phyloP scores from a whole-genome alignment of 495 filamentous ascomycete genomes.

The Xylaria palmicola region DNA sequence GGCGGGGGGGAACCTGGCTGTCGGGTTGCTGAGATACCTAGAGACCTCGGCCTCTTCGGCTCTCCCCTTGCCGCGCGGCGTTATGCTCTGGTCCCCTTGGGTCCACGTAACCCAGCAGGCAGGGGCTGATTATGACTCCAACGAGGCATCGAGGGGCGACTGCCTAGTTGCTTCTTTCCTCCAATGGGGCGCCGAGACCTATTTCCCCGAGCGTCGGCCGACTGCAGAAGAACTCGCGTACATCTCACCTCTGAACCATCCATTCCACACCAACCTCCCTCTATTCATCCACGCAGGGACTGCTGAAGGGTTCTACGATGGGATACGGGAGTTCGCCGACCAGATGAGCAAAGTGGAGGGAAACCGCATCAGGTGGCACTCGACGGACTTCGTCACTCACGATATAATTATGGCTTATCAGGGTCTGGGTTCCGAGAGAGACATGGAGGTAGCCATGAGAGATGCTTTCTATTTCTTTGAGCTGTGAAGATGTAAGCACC shows the following conservation, averaged over 20 bases:
- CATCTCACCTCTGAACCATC: conserved; percentile 21
- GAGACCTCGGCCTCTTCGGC: not conserved
- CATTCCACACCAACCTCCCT: conserved; percentile 14
- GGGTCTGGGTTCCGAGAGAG: not conserved
- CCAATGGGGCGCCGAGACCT: conserved; percentile 20
- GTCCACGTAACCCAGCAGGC: conserved; percentile 16
- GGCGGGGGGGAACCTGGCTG: conserved; percentile 16
- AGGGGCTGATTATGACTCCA: not conserved
- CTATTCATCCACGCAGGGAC: conserved; percentile 14
- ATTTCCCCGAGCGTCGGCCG: conserved; percentile 8
- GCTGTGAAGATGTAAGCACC: not conserved
- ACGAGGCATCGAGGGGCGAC: not conserved
- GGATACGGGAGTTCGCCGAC: conserved; percentile 2
- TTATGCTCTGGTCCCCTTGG: conserved; percentile 24
- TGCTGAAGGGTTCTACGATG: conserved; percentile 11
- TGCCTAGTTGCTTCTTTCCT: conserved; percentile 10
- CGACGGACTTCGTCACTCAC: conserved; percentile 6
- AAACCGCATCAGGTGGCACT: conserved; percentile 10
- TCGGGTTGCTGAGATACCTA: conserved; percentile 18
- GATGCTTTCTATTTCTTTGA: not conserved
- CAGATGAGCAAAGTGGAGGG: conserved; percentile 15
- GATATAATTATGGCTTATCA: conserved; percentile 8
- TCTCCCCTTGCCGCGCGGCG: conserved; percentile 18
- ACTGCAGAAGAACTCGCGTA: conserved; percentile 7
- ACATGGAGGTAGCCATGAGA: not conserved